Base-by-base conservation (phyloP, 805 yeast species). In the Zygosaccharomyces lentus region DNA sequence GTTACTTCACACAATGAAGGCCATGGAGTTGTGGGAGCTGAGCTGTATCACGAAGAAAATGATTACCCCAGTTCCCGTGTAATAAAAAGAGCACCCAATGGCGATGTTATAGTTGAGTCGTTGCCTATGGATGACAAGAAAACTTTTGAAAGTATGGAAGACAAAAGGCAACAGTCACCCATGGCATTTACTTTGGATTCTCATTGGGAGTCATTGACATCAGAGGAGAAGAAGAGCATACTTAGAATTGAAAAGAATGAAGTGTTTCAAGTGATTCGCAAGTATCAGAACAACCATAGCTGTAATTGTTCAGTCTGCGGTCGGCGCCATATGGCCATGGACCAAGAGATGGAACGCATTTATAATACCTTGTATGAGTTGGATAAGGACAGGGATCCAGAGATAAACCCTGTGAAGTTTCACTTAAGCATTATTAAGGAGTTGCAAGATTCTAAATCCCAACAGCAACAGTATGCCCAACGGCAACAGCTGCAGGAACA, bases 261-360 rank as follows among this genome's bases (percentile, higher is more conserved):
- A 34, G 80, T 89, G 1, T 72, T 85, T 65, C 76, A 75, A 40
- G 73, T 80, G 35, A 77, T 87, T 62, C 77, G 75, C 49, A 80
- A 75, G 48, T 80, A 80, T 57, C 82, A 79, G 57, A 71, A 73
- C 51, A 56, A 52, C 29, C 57, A 58, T 46, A 63, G 62, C 10
- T 89, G 96, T 62, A 74, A 78, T 47, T 90, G 96, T 61, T 69
- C 81, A 3, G 80, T 80, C 15, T 90, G 96, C 67, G 91, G 90
- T 2, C 76, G 86, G 37, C 82, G 84, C 54, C 80, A 82, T 56
- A 65, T 71, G 41, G 79, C 87, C 12, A 76, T 87, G 51, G 93
- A 85, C 58, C 81, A 78, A 54, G 95, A 87, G 61, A 73, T 89
- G 57, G 88, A 82, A 55, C 77, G 76, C 45, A 75, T 87, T 6